phyloP scores from a whole-genome alignment of 2,329 filamentous ascomycete species.

The Aspergillus udagawae region DNA sequence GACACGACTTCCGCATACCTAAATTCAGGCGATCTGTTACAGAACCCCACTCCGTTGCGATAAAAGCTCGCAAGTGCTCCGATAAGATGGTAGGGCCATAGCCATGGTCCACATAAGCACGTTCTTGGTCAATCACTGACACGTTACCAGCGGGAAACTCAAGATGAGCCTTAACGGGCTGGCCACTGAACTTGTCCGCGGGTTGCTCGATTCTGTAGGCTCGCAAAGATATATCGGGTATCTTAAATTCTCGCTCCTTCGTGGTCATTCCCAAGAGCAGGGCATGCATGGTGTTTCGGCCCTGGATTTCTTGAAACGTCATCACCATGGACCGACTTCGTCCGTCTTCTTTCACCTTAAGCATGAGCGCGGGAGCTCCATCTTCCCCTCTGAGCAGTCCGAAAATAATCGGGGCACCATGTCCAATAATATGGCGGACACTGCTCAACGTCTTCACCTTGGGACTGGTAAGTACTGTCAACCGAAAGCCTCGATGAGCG shows the following conservation, averaged over 20 bases:
- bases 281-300: constrained; percentile 67
- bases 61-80: constrained; percentile 69
- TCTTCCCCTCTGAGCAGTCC: constrained; percentile 70
- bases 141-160: constrained; percentile 36
- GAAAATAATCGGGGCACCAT: constrained; percentile 68
- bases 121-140: constrained; percentile 67
- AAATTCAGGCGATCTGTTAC: constrained; percentile 82
- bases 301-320: constrained; percentile 69
- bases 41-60: constrained; percentile 71
- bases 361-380: constrained; percentile 63
- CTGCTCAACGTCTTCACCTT: constrained; percentile 73
- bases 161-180: constrained; percentile 28
- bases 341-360: constrained; percentile 65
- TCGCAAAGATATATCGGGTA: constrained; percentile 64
- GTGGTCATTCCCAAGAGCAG: constrained; percentile 70
- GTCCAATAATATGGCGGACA: constrained; percentile 65
- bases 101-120: constrained; percentile 51
- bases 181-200: constrained; percentile 29
- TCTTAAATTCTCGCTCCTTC: constrained; percentile 64
- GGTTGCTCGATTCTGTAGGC: constrained; percentile 59
- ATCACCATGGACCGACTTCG: constrained; percentile 69
- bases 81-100: constrained; percentile 67
- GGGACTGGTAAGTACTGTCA: constrained; percentile 73
- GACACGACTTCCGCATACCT: constrained; percentile 34
- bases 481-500: constrained; percentile 73